Conservation (phyloP, 257 asterid genomes). For the Fraxinus pennsylvanica region DNA sequence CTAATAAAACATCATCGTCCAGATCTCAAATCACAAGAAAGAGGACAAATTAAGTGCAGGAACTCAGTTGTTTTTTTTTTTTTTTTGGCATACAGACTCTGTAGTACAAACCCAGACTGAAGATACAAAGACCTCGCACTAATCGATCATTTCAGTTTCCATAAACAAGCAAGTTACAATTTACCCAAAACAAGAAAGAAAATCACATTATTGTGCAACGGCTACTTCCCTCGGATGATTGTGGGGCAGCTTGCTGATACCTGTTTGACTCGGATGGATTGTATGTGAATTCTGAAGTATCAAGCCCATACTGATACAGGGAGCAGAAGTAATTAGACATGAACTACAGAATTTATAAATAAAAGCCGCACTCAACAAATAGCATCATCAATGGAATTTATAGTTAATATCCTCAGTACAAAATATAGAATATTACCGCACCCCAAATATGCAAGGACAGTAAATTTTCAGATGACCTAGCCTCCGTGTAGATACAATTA, state of each 20-base stretch:
- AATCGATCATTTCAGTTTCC: not conserved
- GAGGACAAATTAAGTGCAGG: not conserved
- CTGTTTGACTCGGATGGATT: constrained; percentile 85
- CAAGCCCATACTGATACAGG: constrained; percentile 82
- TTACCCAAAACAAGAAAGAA: constrained; percentile 23
- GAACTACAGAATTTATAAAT: not conserved
- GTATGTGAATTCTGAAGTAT: constrained; percentile 94
- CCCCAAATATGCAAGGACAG: not conserved
- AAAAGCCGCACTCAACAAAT: not conserved
- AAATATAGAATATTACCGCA: not conserved
- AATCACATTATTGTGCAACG: constrained; percentile 87
- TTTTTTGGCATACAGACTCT: not conserved
- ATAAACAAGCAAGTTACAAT: not conserved
- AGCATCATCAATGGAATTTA: not conserved
- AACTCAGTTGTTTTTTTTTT: not conserved
- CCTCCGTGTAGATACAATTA: no score
- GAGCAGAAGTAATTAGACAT: constrained; percentile 7
- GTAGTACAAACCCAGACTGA: not conserved
- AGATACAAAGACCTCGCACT: not conserved
- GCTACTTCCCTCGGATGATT: constrained; percentile 69
- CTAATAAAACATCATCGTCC: not conserved
- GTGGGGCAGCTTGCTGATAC: constrained; percentile 63
- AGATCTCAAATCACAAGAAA: not conserved
- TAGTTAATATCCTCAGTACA: not conserved
- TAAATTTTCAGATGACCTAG: not conserved